These are phyloP conservation scores for Medicago arabica DNA, from an alignment of 306 rosid species.

Conservation along the genomic window DNA sequence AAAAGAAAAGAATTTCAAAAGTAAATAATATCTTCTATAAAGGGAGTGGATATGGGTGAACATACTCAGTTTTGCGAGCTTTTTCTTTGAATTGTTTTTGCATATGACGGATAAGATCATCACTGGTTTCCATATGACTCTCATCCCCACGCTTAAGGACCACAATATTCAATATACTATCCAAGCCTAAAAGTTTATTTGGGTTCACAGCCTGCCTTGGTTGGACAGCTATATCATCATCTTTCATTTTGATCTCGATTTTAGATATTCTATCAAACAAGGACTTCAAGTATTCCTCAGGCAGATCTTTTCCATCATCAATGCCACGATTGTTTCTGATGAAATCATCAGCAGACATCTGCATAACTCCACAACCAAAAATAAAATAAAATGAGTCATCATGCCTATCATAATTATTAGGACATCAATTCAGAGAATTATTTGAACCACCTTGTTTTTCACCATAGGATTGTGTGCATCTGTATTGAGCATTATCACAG, in stretches of 20 bases:
- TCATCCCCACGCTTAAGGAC: slow-evolving; percentile 76
- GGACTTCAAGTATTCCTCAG: slow-evolving; percentile 86
- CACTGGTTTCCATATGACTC: slow-evolving; percentile 84
- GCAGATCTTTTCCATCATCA: slow-evolving; percentile 98
- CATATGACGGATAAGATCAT: slow-evolving; percentile 94
- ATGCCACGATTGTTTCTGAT: slow-evolving; percentile 97
- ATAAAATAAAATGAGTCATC: slow-evolving; percentile 26
- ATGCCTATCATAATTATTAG: slow-evolving; percentile 39
- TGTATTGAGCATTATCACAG: slow-evolving; percentile 96
- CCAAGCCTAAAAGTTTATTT: slow-evolving; percentile 87
- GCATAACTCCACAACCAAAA: slow-evolving; percentile 52
- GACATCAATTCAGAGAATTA: slow-evolving; percentile 30
- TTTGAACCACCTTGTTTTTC: slow-evolving; percentile 81
- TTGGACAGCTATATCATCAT: slow-evolving; percentile 72
- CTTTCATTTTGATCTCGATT: slow-evolving; percentile 99
- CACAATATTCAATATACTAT: slow-evolving; percentile 90
- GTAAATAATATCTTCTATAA: slow-evolving; percentile 30
- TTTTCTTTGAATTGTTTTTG: slow-evolving; percentile 97
- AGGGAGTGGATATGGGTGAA: slow-evolving; percentile 30
- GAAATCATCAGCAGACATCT: slow-evolving; percentile 99
- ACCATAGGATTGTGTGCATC: slow-evolving; percentile 98
- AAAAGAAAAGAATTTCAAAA: slow-evolving; percentile 31
- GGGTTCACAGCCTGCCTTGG: slow-evolving; percentile 81
- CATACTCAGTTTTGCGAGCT: slow-evolving; percentile 98
- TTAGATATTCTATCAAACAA: slow-evolving; percentile 86